Conservation (phyloP, 306 rosid species). For the Quercus rubra region DNA sequence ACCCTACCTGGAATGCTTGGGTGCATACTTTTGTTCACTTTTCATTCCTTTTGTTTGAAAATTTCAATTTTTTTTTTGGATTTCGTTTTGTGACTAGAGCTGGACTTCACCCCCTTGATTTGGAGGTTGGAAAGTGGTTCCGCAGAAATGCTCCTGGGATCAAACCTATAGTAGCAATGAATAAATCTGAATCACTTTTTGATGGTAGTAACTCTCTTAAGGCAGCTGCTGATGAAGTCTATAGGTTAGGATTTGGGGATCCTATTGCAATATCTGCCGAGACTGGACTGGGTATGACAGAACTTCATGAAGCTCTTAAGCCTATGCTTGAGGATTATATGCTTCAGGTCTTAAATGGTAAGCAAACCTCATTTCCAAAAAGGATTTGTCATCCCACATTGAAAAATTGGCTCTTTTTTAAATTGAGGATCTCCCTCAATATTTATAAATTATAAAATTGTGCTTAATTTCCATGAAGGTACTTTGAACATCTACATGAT, state of each 20-base stretch:
- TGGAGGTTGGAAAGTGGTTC: constrained; percentile 90
- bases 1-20: neutral
- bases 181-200: constrained; percentile 78
- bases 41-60: neutral
- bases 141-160: constrained; percentile 69
- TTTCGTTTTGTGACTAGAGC: constrained; percentile 41
- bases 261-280: constrained; percentile 94
- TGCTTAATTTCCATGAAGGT: no score
- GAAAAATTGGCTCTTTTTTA: neutral
- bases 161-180: constrained; percentile 72
- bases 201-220: constrained; percentile 52
- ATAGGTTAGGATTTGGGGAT: constrained; percentile 86
- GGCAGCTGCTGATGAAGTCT: constrained; percentile 60
- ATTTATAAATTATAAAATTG: no score
- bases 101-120: constrained; percentile 87
- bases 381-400: constrained; percentile 3
- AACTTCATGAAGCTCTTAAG: constrained; percentile 55
- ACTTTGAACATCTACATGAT: neutral
- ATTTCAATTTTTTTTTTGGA: neutral
- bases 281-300: constrained; percentile 91
- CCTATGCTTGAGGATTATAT: constrained; percentile 74
- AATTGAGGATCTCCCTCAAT: no score
- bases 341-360: constrained; percentile 51
- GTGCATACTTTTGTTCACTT: neutral
- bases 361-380: constrained; percentile 4